These are phyloP conservation scores for Globisporangium takayamanum DNA, from an alignment of 352 stramenopile species.

Conservation along the genomic window DNA sequence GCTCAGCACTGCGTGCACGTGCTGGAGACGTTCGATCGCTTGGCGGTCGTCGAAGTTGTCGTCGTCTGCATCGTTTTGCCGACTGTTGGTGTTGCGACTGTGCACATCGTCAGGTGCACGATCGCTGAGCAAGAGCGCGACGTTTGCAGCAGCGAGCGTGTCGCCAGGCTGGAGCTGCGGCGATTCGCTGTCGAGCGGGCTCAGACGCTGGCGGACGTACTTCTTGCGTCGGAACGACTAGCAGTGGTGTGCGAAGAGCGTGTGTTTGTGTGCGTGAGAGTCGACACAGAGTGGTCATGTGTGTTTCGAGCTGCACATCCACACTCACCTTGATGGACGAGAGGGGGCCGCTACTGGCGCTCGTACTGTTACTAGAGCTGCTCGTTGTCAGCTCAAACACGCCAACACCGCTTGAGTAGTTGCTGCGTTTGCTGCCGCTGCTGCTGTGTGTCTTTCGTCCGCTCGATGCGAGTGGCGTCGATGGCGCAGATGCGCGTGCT, in stretches of 20 bases:
- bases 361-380: background rate
- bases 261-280: background rate
- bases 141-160: conserved; percentile 2
- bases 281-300: background rate
- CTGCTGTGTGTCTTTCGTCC: background rate
- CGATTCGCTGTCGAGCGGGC: conserved; percentile 25
- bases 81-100: background rate
- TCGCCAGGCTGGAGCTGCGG: conserved; percentile 1
- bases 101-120: conserved; percentile 5
- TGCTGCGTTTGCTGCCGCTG: background rate
- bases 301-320: background rate
- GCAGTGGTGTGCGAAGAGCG: background rate
- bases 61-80: background rate
- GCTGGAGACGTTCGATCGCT: conserved; percentile 32
- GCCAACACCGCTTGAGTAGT: background rate
- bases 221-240: conserved; percentile 52
- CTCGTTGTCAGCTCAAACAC: background rate
- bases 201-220: conserved; percentile 33
- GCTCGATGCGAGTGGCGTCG: background rate
- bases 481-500: background rate
- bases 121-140: background rate
- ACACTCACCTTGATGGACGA: conserved; percentile 9
- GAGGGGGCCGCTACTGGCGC: background rate
- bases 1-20: conserved; percentile 30
- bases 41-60: conserved; percentile 7